Evolutionary conservation across 2,329 filamentous ascomycete genomes (phyloP).

Genomic region (Fusarium subtropicale): DNA sequence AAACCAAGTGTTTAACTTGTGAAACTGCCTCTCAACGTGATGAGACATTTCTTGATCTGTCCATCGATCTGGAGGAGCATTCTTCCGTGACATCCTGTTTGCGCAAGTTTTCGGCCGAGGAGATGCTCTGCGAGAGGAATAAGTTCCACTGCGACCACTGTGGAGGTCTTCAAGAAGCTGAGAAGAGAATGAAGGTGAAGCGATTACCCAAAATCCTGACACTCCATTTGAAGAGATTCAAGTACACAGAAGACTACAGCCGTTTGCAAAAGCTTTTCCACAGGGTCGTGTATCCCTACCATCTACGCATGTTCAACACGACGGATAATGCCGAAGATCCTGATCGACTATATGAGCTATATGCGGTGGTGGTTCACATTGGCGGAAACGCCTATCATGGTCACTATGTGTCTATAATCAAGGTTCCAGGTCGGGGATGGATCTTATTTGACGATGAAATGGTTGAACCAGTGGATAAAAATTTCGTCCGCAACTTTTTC

Average conservation of each 20-base stretch:
- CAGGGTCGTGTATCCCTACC: conserved; percentile 95
- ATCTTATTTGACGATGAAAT: conserved; percentile 97
- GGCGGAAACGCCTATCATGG: conserved; percentile 97
- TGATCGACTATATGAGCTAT: conserved; percentile 94
- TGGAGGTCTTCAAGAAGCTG: conserved; percentile 94
- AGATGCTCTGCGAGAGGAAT: conserved; percentile 98
- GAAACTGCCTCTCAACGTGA: conserved; percentile 95
- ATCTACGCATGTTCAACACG: conserved; percentile 96
- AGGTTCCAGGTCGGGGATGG: conserved; percentile 96
- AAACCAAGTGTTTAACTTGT: conserved; percentile 95
- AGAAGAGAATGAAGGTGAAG: conserved; percentile 99
- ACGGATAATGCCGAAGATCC: conserved; percentile 95
- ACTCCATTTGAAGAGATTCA: conserved; percentile 95
- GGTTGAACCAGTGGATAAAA: conserved; percentile 97
- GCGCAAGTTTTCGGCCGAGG: conserved; percentile 95
- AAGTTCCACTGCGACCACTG: conserved; percentile 99
- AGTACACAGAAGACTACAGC: conserved; percentile 96
- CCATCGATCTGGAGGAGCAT: conserved; percentile 94
- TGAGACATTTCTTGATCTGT: conserved; percentile 94
- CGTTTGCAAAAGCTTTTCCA: conserved; percentile 96
- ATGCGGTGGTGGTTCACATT: conserved; percentile 97
- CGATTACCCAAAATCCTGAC: conserved; percentile 90
- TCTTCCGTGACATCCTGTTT: conserved; percentile 96
- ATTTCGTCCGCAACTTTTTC: conserved; percentile 97
- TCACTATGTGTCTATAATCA: conserved; percentile 97